A percentile compares a stretch with the other conserved stretches of the same genome.
These are phyloP conservation scores for Mycena vulgaris DNA, from an alignment of 768 basidiomycete species.

Conservation along the genomic window DNA sequence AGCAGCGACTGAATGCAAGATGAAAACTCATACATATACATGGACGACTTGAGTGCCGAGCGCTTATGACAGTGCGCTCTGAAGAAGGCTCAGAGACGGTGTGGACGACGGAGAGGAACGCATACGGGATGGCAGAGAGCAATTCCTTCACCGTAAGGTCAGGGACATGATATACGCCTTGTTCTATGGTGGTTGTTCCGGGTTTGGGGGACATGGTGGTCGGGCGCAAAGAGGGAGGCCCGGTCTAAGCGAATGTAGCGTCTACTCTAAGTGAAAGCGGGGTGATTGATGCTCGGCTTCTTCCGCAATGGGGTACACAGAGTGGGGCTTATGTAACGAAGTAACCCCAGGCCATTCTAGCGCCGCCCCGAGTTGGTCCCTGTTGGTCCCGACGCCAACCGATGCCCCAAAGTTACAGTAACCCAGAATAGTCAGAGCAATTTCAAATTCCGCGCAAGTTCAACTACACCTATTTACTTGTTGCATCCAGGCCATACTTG, in stretches of 20 bases:
- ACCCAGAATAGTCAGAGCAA: too few species aligned
- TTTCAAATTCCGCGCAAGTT: too few species aligned
- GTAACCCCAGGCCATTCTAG: not conserved
- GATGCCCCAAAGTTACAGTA: too few species aligned
- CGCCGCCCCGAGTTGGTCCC: too few species aligned
- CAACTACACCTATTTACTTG: not conserved
- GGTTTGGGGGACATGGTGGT: conserved; percentile 32
- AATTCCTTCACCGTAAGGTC: conserved; percentile 92
- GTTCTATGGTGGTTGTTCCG: too few species aligned
- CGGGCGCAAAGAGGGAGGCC: not conserved
- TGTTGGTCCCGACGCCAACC: too few species aligned
- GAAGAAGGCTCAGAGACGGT: conserved; percentile 8
- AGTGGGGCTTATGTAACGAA: too few species aligned
- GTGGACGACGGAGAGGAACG: conserved; percentile 33
- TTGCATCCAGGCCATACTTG: conserved; percentile 16
- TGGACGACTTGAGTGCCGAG: conserved; percentile 83
- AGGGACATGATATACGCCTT: conserved; percentile 79
- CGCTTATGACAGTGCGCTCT: conserved; percentile 93
- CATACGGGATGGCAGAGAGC: conserved; percentile 86
- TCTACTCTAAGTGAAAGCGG: not conserved
- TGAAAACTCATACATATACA: conserved; percentile 76
- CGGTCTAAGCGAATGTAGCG: not conserved
- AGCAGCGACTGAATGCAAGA: not conserved
- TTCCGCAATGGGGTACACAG: not conserved
- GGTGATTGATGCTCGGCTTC: not conserved